Evolutionary conservation across 352 stramenopile genomes (phyloP).

Genomic region (Globisporangium acanthophoron): DNA sequence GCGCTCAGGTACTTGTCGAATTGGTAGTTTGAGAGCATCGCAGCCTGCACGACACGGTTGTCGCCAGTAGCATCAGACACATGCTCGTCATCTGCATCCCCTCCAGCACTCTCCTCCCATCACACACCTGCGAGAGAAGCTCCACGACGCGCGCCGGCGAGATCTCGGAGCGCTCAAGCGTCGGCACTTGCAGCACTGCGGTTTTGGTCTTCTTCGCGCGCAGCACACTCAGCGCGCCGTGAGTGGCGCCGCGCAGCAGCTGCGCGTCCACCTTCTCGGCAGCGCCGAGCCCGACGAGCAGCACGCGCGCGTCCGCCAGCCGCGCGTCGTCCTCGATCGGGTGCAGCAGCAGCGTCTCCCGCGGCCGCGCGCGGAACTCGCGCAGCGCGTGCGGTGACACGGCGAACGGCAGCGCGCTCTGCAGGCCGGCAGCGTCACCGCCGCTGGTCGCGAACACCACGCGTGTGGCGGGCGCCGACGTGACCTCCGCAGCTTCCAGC

Average conservation of each 20-base stretch:
- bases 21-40: slow-evolving; percentile 84
- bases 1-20: slow-evolving; percentile 79
- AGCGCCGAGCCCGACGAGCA: slow-evolving; percentile 74
- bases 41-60: slow-evolving; percentile 23
- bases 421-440: slow-evolving; percentile 17
- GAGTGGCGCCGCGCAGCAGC: slow-evolving; percentile 58
- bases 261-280: slow-evolving; percentile 57
- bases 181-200: slow-evolving; percentile 51
- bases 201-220: slow-evolving; percentile 46
- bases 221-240: slow-evolving; percentile 47
- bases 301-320: slow-evolving; percentile 39
- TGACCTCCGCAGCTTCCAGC: slow-evolving; percentile 3
- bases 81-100: not conserved
- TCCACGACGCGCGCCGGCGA: slow-evolving; percentile 45
- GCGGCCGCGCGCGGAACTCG: slow-evolving; percentile 61
- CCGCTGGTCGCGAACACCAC: slow-evolving; percentile 44
- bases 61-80: not conserved
- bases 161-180: slow-evolving; percentile 24
- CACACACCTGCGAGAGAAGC: slow-evolving; percentile 43
- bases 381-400: slow-evolving; percentile 55
- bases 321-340: slow-evolving; percentile 33
- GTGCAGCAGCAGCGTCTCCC: slow-evolving; percentile 74
- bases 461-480: slow-evolving; percentile 25
- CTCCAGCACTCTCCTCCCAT: not conserved
- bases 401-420: slow-evolving; percentile 48